Base-by-base conservation (phyloP, 805 yeast species). In the Candida methanosorbosa region DNA sequence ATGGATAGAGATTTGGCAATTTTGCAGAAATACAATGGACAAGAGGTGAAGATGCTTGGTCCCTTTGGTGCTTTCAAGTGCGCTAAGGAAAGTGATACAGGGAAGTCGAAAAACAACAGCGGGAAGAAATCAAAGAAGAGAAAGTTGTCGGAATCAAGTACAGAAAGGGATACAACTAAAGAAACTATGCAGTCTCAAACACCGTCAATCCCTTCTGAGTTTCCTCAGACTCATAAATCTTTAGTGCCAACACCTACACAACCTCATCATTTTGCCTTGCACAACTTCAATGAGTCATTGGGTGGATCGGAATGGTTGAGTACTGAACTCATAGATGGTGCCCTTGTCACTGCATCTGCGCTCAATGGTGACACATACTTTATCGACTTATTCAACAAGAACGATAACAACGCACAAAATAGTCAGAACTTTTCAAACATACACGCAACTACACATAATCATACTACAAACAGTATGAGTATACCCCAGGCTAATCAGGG, bases 51-150 rank as follows among this genome's bases (percentile, higher is more conserved):
- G 57, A 48, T 70, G 4, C 56, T 70, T 29, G 94, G 95, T 1
- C 94, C 92, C 12, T 87, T 85, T 62, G 94, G 94, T 1, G 92
- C 84, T 1, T 84, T 86, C 46, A 68, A 68, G 43, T 79, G 79
- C 1, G 38, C 52, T 20, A 45, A 43, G 38, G 36, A 47, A 34
- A 32, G 29, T 24, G 30, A 32, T 8, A 32, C 42, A 18, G 31
- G 41, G 31, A 36, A 41, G 47, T n/a, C n/a, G n/a, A n/a, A 20
- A 26, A 33, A 21, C 18, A 12, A 21, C 27, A 3, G n/a, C 34
- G 18, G 27, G 4, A 22, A 23, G 9, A 29, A 31, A 15, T 13
- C 27, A 15, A 22, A 15, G 28, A 27, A 26, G 9, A 14, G 29
- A 27, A 24, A n/a, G n/a, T n/a, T n/a, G n/a, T n/a, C n/a, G n/a